phyloP scores from a whole-genome alignment of 2,329 filamentous ascomycete genomes.

The Microthyrium microscopicum region DNA sequence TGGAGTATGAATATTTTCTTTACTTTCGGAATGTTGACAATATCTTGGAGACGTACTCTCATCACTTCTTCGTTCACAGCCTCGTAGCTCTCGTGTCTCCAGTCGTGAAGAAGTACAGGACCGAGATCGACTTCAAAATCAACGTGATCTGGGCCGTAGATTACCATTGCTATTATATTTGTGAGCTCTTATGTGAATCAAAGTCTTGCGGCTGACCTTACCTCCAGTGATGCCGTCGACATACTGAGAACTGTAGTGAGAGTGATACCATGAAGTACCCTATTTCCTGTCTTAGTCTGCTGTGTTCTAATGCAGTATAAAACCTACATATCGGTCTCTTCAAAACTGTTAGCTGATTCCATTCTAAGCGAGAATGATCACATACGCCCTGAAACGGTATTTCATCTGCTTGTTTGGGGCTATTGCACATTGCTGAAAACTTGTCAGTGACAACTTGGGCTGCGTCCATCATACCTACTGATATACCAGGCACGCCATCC shows the following conservation, averaged over 20 bases:
- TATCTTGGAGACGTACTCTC: neutral
- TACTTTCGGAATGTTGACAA: neutral
- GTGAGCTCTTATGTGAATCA: neutral
- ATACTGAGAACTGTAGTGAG: conserved; percentile 24
- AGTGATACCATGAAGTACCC: conserved; percentile 29
- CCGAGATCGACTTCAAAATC: conserved; percentile 29
- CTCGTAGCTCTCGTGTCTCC: conserved; percentile 18
- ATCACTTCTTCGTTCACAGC: neutral
- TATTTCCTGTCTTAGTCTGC: conserved; percentile 15
- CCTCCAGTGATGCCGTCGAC: conserved; percentile 24
- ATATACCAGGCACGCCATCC: conserved; percentile 19
- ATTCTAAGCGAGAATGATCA: no score
- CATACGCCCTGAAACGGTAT: conserved; percentile 15
- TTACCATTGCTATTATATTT: conserved; percentile 15
- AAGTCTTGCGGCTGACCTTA: neutral
- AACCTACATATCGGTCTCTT: no score
- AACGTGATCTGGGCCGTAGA: conserved; percentile 23
- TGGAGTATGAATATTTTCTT: no score
- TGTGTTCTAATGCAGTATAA: conserved; percentile 5
- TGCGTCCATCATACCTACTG: no score
- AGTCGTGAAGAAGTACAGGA: conserved; percentile 21
- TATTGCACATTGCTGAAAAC: conserved; percentile 16
- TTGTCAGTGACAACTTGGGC: no score
- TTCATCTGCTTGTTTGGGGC: conserved; percentile 15
- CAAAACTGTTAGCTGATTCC: no score